A percentile compares a stretch with the other conserved stretches of the same genome.
phyloP scores from a whole-genome alignment of 2,329 filamentous ascomycete species.

The Pyrenophora graminea region DNA sequence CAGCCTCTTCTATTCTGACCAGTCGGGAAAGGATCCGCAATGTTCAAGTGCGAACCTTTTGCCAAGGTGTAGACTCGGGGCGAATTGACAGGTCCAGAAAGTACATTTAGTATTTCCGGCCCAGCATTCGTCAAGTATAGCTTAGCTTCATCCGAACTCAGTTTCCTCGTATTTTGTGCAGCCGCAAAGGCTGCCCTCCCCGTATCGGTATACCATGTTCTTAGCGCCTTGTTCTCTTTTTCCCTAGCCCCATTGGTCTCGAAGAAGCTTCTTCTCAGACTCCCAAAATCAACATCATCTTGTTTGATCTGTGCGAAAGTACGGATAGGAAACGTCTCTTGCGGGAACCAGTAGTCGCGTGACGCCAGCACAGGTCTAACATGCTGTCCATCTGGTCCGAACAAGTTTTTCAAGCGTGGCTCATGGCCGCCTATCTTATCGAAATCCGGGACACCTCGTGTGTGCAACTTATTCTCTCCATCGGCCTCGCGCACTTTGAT shows the following conservation, averaged over 20 bases:
- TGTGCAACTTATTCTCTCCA: conserved; percentile 21
- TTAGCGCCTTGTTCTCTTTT: conserved; percentile 53
- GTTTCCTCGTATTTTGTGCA: conserved; percentile 45
- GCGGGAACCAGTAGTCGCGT: conserved; percentile 57
- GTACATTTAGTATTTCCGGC: conserved; percentile 46
- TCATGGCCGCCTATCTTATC: conserved; percentile 38
- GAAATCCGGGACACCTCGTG: conserved; percentile 39
- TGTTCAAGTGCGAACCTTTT: conserved; percentile 49
- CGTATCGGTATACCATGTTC: conserved; percentile 59
- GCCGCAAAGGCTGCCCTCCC: conserved; percentile 49
- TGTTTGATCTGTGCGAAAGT: conserved; percentile 5
- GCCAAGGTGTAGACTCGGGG: conserved; percentile 52
- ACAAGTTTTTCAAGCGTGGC: conserved; percentile 54
- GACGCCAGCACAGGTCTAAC: conserved; percentile 53
- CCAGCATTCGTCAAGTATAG: conserved; percentile 50
- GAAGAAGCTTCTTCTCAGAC: conserved; percentile 53
- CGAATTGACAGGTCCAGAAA: conserved; percentile 56
- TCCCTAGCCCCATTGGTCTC: conserved; percentile 47
- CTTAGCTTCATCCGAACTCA: conserved; percentile 47
- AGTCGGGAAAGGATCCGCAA: conserved; percentile 47
- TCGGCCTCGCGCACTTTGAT: conserved; percentile 18
- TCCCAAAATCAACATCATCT: conserved; percentile 15
- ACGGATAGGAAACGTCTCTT: conserved; percentile 56
- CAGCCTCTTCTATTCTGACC: conserved; percentile 50
- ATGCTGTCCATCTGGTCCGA: conserved; percentile 57